Conservation (phyloP, 768 basidiomycete species). For the Boletus tylopilopsis region DNA sequence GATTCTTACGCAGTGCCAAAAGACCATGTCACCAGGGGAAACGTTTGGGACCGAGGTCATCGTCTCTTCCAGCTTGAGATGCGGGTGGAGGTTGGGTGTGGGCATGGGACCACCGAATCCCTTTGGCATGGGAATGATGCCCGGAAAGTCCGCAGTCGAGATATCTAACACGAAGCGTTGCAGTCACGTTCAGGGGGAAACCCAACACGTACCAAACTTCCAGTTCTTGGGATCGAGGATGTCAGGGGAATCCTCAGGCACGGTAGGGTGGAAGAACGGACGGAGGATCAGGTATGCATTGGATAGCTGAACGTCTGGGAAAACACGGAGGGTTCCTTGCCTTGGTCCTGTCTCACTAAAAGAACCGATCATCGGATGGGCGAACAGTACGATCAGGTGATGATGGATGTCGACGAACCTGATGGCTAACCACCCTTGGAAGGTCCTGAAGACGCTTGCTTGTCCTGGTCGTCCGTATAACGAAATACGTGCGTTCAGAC, state of each 20-base stretch:
- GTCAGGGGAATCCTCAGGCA: constrained; percentile 37
- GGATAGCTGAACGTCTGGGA: constrained; percentile 60
- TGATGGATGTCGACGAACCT: constrained; percentile 40
- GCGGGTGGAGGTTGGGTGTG: constrained; percentile 58
- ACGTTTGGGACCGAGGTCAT: constrained; percentile 74
- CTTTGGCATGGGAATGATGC: constrained; percentile 31
- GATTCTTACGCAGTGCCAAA: constrained; percentile 61
- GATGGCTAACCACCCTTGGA: constrained; percentile 77
- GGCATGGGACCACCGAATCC: constrained; percentile 42
- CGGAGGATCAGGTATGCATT: constrained; percentile 72
- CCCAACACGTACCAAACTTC: constrained; percentile 40
- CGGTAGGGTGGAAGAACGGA: constrained; percentile 65
- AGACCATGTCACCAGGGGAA: constrained; percentile 72
- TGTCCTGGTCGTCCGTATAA: constrained; percentile 57
- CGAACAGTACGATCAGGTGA: background rate
- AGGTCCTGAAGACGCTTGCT: constrained; percentile 55
- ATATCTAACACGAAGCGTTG: constrained; percentile 34
- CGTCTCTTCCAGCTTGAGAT: constrained; percentile 56
- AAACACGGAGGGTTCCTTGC: constrained; percentile 67
- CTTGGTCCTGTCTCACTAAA: constrained; percentile 60
- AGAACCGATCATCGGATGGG: background rate
- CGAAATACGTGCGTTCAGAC: constrained; percentile 58
- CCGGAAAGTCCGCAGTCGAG: constrained; percentile 49
- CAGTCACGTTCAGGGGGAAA: constrained; percentile 19
- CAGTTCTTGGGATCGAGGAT: constrained; percentile 51